Evolutionary conservation across 2,329 filamentous ascomycete genomes (phyloP), one percentile per base, ranked within the genome.

Genomic region (Coleophoma eucalyptorum): DNA sequence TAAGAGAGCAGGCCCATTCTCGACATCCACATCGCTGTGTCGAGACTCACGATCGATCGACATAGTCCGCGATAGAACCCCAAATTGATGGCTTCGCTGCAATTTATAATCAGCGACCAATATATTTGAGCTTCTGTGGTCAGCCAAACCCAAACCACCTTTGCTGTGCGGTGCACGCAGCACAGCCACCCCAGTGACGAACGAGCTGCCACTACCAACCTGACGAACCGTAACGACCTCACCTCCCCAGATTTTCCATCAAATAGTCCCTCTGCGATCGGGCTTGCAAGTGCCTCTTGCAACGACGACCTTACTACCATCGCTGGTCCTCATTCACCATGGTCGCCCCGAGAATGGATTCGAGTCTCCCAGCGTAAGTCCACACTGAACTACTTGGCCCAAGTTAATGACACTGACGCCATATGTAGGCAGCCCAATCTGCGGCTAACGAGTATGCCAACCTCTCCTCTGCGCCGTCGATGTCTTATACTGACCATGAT

Each of bases 391-490:
- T 19, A 48, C 50, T 57, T 33, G 38, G 33, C 38, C 34, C 56
- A 44, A 47, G 53, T 40, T 42, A 47, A 34, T 38, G 13, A 48
- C 20, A 58, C 62, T 63, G 60, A 62, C 60, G 43, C 47, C 48
- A 54, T 54, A 48, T 62, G 49, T 43, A 90, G 87, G 70, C 84
- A 87, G 75, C 84, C 90, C 66, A 97, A 97, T 74, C 78, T 97
- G 67, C 86, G 93, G 73, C 84, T 97, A 62, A 97, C 92, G 64
- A 96, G 93, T 97, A 82, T 69, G 82, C 40, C 43, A 40, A 49
- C 44, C 34, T 32, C 18, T 5, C 43, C 21, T 21, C 40, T 15
- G 18, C 13, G 5, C 10, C 31, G 12, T 41, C 45, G 15, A 48
- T 13, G 15, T 57, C 16, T n/a, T 46, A 54, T 66, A 61, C 72